Evolutionary conservation across 1,139 yeast species (phyloP).

Genomic region (Yamadazyma atlantica): DNA sequence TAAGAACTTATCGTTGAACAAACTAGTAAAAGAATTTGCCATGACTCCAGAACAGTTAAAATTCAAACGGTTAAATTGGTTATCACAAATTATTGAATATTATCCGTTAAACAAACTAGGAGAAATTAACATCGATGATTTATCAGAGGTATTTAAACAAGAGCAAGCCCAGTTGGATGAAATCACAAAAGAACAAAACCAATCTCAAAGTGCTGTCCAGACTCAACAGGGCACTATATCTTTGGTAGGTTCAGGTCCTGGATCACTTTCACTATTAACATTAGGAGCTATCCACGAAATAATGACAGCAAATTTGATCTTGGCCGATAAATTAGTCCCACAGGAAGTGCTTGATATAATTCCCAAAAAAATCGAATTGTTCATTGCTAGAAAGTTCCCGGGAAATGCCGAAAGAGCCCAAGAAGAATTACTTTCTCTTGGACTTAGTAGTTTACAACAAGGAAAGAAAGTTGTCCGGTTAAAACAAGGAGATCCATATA

Average conservation of each 20-base stretch:
- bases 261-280: constrained; percentile 78
- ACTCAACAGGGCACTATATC: constrained; percentile 55
- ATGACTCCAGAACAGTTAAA: constrained; percentile 54
- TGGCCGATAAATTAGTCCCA: constrained; percentile 93
- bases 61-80: constrained; percentile 73
- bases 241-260: constrained; percentile 94
- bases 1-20: constrained; percentile 46
- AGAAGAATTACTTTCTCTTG: constrained; percentile 71
- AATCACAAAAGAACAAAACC: not conserved
- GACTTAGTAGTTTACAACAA: constrained; percentile 58
- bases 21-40: constrained; percentile 60
- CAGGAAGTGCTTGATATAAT: constrained; percentile 79
- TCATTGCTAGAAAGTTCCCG: constrained; percentile 91
- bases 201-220: not conserved
- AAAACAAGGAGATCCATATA: constrained; percentile 97
- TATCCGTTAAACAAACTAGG: constrained; percentile 73
- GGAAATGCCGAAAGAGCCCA: constrained; percentile 97
- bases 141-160: constrained; percentile 20
- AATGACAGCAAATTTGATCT: constrained; percentile 74
- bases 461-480: constrained; percentile 84
- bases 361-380: constrained; percentile 69
- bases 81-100: constrained; percentile 87
- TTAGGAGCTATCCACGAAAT: constrained; percentile 84
- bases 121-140: constrained; percentile 54
- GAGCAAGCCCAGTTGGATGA: constrained; percentile 4